Percentiles rank a stretch among this genome's conserved stretches.
Evolutionary conservation across 148 eudicot species (phyloP).

Genomic region (Pouteria glomerata): DNA sequence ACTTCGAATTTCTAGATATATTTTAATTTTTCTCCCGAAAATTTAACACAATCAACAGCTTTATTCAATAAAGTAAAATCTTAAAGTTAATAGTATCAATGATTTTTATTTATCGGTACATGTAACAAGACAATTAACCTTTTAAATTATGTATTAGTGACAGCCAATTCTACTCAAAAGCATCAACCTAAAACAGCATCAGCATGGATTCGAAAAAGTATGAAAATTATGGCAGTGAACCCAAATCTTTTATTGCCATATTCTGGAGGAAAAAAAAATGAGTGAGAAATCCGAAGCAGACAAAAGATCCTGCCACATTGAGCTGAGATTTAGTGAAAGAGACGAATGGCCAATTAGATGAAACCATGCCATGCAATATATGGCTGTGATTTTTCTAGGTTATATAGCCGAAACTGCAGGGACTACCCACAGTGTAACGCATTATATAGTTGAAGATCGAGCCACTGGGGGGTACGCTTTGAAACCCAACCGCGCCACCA

Average conservation of each 20-base stretch:
- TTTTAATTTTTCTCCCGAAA: no score
- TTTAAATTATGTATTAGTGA: no score
- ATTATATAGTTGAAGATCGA: no score
- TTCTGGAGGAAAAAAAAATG: conserved; percentile 3
- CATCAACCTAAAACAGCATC: neutral
- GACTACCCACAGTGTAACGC: conserved; percentile 9
- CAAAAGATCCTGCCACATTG: conserved; percentile 42
- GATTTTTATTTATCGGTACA: no score
- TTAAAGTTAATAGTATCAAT: no score
- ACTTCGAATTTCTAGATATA: no score
- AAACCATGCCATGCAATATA: conserved; percentile 18
- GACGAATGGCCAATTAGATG: conserved; percentile 40
- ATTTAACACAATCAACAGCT: no score
- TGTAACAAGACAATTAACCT: no score
- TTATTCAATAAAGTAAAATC: no score
- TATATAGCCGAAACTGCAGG: conserved; percentile 29
- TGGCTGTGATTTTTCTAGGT: conserved; percentile 19
- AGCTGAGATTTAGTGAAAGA: conserved; percentile 41
- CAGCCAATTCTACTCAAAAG: conserved; percentile 7
- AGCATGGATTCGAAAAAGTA: conserved; percentile 5
- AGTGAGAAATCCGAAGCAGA: conserved; percentile 19
- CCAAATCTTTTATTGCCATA: conserved; percentile 20
- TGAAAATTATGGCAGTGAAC: conserved; percentile 11
- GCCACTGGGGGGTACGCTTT: no score
- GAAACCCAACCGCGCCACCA: no score